These are phyloP conservation scores for Kodamaea restingae DNA, from an alignment of 805 yeast genomes.

Conservation along the genomic window DNA sequence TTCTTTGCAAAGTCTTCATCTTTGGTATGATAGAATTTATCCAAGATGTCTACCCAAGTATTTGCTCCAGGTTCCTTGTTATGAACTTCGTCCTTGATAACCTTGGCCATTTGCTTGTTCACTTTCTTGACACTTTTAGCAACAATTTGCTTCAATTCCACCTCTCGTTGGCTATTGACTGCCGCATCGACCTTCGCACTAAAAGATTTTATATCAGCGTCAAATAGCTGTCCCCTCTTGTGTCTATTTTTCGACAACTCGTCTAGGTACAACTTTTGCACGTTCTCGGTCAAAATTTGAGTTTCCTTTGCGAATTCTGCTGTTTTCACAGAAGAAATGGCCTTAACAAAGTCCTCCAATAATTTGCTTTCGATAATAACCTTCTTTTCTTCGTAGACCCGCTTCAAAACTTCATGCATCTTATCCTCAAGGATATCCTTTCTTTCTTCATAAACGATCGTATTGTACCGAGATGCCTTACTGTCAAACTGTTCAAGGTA, in stretches of 20 bases:
- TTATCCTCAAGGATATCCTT: conserved; percentile 45
- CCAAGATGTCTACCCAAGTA: conserved; percentile 20
- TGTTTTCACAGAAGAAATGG: conserved; percentile 10
- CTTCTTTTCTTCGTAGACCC: conserved; percentile 37
- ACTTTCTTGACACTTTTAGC: conserved; percentile 46
- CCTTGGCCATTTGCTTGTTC: conserved; percentile 45
- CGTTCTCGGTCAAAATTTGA: conserved; percentile 1
- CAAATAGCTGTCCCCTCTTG: conserved; percentile 5
- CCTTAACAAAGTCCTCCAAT: conserved; percentile 9
- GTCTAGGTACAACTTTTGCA: neutral
- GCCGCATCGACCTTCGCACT: conserved; percentile 40
- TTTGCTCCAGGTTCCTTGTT: conserved; percentile 16
- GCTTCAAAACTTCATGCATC: conserved; percentile 38
- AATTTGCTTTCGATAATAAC: conserved; percentile 14
- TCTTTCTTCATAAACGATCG: conserved; percentile 63
- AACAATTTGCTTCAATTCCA: conserved; percentile 31
- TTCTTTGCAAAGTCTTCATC: conserved; percentile 10
- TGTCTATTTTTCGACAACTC: conserved; percentile 5
- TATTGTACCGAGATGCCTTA: conserved; percentile 72
- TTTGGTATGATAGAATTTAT: conserved; percentile 20
- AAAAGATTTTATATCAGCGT: neutral
- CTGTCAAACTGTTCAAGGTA: conserved; percentile 57
- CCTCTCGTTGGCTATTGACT: conserved; percentile 30
- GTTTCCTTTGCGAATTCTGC: conserved; percentile 17
- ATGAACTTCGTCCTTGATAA: conserved; percentile 42